A percentile compares a stretch with the other conserved stretches of the same genome.
Conservation (phyloP, 768 basidiomycete species). For the Mycena belliarum region DNA sequence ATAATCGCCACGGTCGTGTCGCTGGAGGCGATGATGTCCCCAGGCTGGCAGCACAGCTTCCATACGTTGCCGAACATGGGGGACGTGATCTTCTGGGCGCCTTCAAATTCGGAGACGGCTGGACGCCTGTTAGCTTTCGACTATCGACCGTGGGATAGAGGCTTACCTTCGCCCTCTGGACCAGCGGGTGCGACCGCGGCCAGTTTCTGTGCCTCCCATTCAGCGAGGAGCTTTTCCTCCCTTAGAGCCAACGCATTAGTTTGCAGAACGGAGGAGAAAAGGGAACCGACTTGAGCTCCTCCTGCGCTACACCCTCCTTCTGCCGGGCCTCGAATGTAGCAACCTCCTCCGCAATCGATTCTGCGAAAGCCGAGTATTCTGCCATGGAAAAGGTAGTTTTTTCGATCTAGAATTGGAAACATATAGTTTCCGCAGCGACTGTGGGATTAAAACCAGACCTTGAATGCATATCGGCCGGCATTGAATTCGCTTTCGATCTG, state of each 20-base stretch:
- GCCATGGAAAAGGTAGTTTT: conserved; percentile 53
- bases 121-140: neutral
- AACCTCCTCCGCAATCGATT: conserved; percentile 43
- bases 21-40: conserved; percentile 41
- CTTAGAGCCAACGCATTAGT: too few species aligned
- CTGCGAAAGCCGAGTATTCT: conserved; percentile 45
- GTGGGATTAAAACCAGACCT: conserved; percentile 32
- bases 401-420: conserved; percentile 44
- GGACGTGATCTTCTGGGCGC: conserved; percentile 26
- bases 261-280: too few species aligned
- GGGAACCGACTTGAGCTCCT: conserved; percentile 42
- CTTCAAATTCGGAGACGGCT: conserved; percentile 1
- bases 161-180: neutral
- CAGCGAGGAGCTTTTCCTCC: conserved; percentile 40
- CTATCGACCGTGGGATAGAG: neutral
- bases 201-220: conserved; percentile 42
- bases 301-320: conserved; percentile 32
- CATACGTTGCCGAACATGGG: conserved; percentile 48
- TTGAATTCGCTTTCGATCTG: conserved; percentile 55
- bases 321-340: conserved; percentile 43
- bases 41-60: conserved; percentile 49
- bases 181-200: neutral
- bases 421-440: neutral
- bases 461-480: conserved; percentile 52
- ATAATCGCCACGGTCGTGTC: conserved; percentile 50